These are phyloP conservation scores for Linum lewisii DNA, from an alignment of 345 rosid genomes.

Conservation along the genomic window DNA sequence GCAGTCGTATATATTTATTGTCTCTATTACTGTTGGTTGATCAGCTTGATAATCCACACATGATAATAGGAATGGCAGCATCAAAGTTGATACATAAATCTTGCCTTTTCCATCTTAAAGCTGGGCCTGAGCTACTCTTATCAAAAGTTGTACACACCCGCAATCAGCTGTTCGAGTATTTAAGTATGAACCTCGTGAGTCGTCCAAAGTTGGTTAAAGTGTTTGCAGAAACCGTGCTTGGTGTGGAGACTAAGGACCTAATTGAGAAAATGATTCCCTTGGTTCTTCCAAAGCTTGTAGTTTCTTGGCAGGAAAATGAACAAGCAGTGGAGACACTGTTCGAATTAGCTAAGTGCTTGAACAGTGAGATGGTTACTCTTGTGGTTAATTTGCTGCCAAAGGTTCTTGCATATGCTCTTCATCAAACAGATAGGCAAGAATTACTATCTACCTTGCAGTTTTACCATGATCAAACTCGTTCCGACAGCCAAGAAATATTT, in stretches of 20 bases:
- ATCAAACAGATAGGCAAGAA: constrained; percentile 49
- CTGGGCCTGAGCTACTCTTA: constrained; percentile 56
- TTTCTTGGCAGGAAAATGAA: constrained; percentile 57
- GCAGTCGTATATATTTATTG: constrained; percentile 52
- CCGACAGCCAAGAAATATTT: constrained; percentile 80
- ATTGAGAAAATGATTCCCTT: constrained; percentile 67
- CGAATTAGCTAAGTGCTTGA: constrained; percentile 65
- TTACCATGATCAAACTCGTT: constrained; percentile 71
- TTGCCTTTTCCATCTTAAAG: constrained; percentile 65
- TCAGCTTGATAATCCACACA: constrained; percentile 69
- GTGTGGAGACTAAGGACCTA: constrained; percentile 61
- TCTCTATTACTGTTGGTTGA: constrained; percentile 69
- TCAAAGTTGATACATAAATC: constrained; percentile 42
- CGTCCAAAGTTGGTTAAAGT: constrained; percentile 65
- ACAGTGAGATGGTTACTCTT: constrained; percentile 59
- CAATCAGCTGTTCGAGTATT: constrained; percentile 55
- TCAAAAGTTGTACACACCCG: constrained; percentile 47
- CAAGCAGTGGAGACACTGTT: constrained; percentile 45
- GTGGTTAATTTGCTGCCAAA: constrained; percentile 83
- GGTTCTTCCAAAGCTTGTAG: constrained; percentile 89
- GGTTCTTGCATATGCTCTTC: constrained; percentile 89
- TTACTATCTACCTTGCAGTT: constrained; percentile 68
- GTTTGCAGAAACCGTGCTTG: constrained; percentile 86
- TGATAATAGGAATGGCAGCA: constrained; percentile 56
- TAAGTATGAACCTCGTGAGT: constrained; percentile 49